Base-by-base conservation (phyloP, 345 rosid genomes). In the Microcos paniculata region DNA sequence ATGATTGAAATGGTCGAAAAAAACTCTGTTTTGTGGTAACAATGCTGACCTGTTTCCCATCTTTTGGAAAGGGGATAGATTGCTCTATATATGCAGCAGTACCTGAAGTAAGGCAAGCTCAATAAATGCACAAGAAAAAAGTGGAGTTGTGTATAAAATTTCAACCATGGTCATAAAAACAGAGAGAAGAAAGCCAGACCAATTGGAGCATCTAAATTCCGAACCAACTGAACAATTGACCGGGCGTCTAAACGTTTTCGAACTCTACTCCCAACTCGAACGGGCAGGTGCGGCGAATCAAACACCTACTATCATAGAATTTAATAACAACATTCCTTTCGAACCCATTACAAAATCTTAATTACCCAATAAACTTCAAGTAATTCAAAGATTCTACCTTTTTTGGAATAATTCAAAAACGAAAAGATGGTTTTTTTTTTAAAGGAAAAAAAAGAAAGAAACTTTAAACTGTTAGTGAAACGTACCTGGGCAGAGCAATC, bases 191-290 rank as follows among this genome's bases (percentile, higher is more conserved):
- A 30, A 76, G 48, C 21, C 77, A 71, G 87, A 95, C 97, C 99
- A 49, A 78, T 8, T 24, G 97, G 97, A 78, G 88, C 86, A 75
- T 93, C 88, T 62, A 95, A 80, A 75, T 84, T 84, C 23, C 70
- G 90, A 84, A 92, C 86, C 90, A 92, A 74, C 73, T 85, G 84
- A 58, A 92, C 90, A 15, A 93, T 93, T 52, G 94, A 87, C 85
- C 85, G 89, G 11, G 89, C 86, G 85, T 95, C 98, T 78, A 92
- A 84, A 69, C 97, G 96, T 80, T 86, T 93, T 61, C 97, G 85
- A 73, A 84, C 79, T 78, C 88, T 81, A 74, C 87, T 88, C 49
- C 98, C 90, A 71, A 93, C 93, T 73, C 82, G 75, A 42, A 93
- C 85, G 46, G 88, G 87, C 81, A 93, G 75, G 79, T 74, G 77